Base-by-base conservation (phyloP, 2,329 filamentous ascomycete species). In the Colletotrichum truncatum region DNA sequence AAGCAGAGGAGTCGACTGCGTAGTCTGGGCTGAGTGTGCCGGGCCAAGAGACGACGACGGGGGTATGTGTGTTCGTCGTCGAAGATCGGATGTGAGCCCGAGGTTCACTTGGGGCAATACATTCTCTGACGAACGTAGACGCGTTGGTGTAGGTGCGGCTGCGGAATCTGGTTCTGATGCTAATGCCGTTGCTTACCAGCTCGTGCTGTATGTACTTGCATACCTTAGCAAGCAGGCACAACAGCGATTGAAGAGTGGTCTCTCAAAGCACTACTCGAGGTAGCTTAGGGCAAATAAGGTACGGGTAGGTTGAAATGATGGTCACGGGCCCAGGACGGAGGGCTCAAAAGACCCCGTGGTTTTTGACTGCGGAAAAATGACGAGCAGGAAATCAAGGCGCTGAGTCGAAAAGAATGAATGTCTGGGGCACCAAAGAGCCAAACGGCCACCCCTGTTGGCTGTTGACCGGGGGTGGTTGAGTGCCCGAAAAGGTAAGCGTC, bases 41-140 rank as follows among this genome's bases (percentile, higher is more conserved):
- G 57, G 51, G 57, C 48, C 57, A 48, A 46, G 57, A 55, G 57
- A 48, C 30, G 58, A 51, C 34, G 58, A 48, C 6, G 28, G 49
- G 38, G 62, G 49, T 62, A 38, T 36, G 63, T 51, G 51, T 57
- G 45, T 63, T 51, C 63, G 58, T 51, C 63, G 58, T 55, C 23
- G 51, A 64, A 66, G 63, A 56, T 56, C 49, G 63, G 43, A 56
- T 63, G 63, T 28, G 63, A 51, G 51, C 63, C 34, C 57, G 49
- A 45, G 49, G 28, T 43, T 60, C 63, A 56, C 36, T 38, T 51
- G 58, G 46, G 53, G 63, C 63, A 56, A 39, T 56, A 49, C 32
- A 62, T 48, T 66, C 58, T 66, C 36, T 56, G 51, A 62, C 43
- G 57, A 53, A 48, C 21, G 49, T 65, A 43, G 48, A 54, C 49